Evolutionary conservation across 2,329 filamentous ascomycete species (phyloP), one percentile per base, ranked within the genome.

Genomic region (Hypocreales sp.): DNA sequence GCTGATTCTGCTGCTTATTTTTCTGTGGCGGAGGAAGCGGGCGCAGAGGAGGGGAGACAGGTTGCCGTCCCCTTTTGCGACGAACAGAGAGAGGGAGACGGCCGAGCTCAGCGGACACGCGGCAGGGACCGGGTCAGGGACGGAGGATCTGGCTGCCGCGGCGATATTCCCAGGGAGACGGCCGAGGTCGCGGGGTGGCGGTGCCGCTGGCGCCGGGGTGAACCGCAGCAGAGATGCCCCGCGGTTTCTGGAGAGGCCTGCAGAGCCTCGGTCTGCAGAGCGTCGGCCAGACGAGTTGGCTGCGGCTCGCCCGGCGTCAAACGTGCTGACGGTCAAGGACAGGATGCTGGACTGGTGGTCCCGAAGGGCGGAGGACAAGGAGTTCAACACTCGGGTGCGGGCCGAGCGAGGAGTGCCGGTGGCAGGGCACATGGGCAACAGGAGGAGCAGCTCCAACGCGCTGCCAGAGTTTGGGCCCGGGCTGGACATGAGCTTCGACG

Each of bases 221-320:
- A 58, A 67, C 31, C 51, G 67, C 35, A 57, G 69, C 42, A 51
- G 61, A 25, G 61, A 63, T 6, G 64, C 61, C 36, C 67, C 66
- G 7, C 66, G 69, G 36, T 67, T 64, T 34, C 48, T 56, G 32
- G 49, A 55, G 15, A 30, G 43, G 2, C 31, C 37, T 27, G 33
- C 34, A 9, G 41, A 17, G 6, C 21, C 25, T 15, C 6, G 25
- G n/a, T n/a, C n/a, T n/a, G n/a, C n/a, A n/a, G n/a, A n/a, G n/a
- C n/a, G n/a, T n/a, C n/a, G n/a, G n/a, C n/a, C n/a, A 10, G 17
- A 15, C 14, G 17, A 7, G 6, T n/a, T n/a, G n/a, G n/a, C 20
- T 23, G 6, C 12, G 5, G 6, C 26, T 22, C 13, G 8, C 13
- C 25, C 15, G 5, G 10, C 17, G 9, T 11, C 22, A 6, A 14